These are phyloP conservation scores for Fraxinus platypoda DNA, from an alignment of 305 asterid genomes.

Conservation along the genomic window DNA sequence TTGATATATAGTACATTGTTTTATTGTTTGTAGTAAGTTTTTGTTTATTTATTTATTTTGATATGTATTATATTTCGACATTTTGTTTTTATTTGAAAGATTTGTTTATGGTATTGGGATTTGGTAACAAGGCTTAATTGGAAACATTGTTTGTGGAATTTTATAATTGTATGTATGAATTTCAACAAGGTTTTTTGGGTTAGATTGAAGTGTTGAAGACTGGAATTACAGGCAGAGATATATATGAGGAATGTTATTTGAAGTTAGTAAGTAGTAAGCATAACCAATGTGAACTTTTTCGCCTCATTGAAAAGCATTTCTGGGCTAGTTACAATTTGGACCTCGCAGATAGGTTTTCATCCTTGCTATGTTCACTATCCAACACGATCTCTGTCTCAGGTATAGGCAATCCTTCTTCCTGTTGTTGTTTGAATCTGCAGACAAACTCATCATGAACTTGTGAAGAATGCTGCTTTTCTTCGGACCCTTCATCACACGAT, in stretches of 20 bases:
- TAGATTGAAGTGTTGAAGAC: background rate
- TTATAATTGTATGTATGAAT: background rate
- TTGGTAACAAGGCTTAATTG: background rate
- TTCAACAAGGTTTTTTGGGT: background rate
- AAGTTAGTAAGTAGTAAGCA: conserved; percentile 2
- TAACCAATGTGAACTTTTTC: conserved; percentile 16
- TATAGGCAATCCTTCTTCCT: conserved; percentile 18
- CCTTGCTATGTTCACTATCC: conserved; percentile 78
- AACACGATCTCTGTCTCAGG: conserved; percentile 51
- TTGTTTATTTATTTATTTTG: background rate
- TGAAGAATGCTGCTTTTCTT: conserved; percentile 30
- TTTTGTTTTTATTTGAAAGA: background rate
- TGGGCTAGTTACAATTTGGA: conserved; percentile 47
- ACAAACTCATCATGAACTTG: conserved; percentile 22
- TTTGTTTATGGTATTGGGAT: background rate
- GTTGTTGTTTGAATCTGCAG: conserved; percentile 24
- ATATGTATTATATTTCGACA: background rate
- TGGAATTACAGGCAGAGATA: background rate
- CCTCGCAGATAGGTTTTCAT: conserved; percentile 44
- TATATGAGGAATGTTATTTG: background rate
- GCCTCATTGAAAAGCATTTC: conserved; percentile 48
- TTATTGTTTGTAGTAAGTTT: background rate
- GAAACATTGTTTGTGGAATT: background rate
- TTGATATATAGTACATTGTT: background rate
- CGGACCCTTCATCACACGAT: conserved; percentile 15